Percentiles rank a stretch among this genome's conserved stretches.
Conservation (phyloP, 2,329 filamentous ascomycete genomes). For the Colletotrichum orbiculare region DNA sequence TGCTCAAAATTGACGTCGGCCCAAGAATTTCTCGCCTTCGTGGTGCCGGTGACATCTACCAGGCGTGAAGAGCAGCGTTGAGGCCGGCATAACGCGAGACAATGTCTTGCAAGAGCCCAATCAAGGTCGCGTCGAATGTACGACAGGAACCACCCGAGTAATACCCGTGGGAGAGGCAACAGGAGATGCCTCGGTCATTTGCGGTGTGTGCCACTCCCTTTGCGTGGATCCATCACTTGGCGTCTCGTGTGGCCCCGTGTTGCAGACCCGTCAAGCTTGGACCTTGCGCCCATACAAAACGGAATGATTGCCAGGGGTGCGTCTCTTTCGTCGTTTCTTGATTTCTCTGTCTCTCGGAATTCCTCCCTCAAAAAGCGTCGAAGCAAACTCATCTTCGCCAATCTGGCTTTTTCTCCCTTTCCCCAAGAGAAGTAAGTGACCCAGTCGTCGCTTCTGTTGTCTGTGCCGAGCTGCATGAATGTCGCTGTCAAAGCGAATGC, state of each 20-base stretch:
- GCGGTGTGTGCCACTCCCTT: not conserved
- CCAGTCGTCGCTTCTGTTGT: slow-evolving; percentile 1
- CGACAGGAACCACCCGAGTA: too few relatives aligned
- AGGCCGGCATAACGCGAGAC: not conserved
- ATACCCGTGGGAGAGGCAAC: too few relatives aligned
- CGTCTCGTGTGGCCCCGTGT: slow-evolving; percentile 22
- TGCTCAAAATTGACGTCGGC: slow-evolving; percentile 26
- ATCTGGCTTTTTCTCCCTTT: not conserved
- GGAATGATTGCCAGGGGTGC: not conserved
- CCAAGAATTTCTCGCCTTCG: not conserved
- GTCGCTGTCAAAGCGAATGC: slow-evolving; percentile 18
- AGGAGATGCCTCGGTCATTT: not conserved
- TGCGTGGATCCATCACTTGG: slow-evolving; percentile 13
- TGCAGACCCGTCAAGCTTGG: slow-evolving; percentile 21
- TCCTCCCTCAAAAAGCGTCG: not conserved
- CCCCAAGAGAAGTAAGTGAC: not conserved
- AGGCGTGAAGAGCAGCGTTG: not conserved
- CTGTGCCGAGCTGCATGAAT: slow-evolving; percentile 5
- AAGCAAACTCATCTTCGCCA: not conserved
- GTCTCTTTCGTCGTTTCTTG: slow-evolving; percentile 6
- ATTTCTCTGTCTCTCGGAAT: not conserved
- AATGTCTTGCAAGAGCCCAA: not conserved
- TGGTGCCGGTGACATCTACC: too few relatives aligned
- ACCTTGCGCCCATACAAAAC: slow-evolving; percentile 6
- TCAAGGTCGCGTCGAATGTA: too few relatives aligned